Evolutionary conservation across 495 filamentous ascomycete species (phyloP).

Genomic region (Penicillium maclennaniae): DNA sequence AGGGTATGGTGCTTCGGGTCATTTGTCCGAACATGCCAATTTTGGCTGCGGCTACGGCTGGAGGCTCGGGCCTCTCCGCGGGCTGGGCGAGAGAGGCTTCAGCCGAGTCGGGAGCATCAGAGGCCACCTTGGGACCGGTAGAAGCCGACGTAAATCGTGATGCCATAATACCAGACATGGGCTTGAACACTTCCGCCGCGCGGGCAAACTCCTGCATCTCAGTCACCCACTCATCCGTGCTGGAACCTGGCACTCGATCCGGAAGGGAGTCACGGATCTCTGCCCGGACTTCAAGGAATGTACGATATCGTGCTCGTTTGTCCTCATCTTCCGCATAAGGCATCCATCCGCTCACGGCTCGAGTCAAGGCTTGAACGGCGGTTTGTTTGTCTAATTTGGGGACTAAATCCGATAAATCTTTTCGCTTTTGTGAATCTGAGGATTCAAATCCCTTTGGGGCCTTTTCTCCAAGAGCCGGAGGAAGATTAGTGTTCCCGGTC

Average conservation of each 20-base stretch:
- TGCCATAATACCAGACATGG: conserved; percentile 87
- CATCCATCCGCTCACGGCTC: conserved; percentile 72
- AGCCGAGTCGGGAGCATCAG: conserved; percentile 37
- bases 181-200: conserved; percentile 89
- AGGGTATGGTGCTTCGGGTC: conserved; percentile 69
- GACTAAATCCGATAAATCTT: conserved; percentile 60
- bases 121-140: conserved; percentile 37
- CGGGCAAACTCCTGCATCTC: conserved; percentile 86
- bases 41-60: conserved; percentile 82
- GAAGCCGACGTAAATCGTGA: conserved; percentile 82
- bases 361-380: conserved; percentile 69
- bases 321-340: conserved; percentile 79
- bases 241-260: conserved; percentile 50
- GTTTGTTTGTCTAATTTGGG: conserved; percentile 70
- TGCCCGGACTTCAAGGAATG: conserved; percentile 75
- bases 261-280: conserved; percentile 60
- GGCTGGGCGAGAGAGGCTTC: conserved; percentile 53
- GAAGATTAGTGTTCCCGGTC: conserved; percentile 73
- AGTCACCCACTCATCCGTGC: conserved; percentile 68
- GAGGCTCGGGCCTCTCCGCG: conserved; percentile 63
- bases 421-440: conserved; percentile 54
- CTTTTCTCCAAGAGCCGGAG: conserved; percentile 70
- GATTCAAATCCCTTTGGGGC: conserved; percentile 58
- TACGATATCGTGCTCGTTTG: conserved; percentile 74
- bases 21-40: conserved; percentile 89